Evolutionary conservation across 176 grass and related monocot species (phyloP).

Genomic region (Alloteropsis semialata): DNA sequence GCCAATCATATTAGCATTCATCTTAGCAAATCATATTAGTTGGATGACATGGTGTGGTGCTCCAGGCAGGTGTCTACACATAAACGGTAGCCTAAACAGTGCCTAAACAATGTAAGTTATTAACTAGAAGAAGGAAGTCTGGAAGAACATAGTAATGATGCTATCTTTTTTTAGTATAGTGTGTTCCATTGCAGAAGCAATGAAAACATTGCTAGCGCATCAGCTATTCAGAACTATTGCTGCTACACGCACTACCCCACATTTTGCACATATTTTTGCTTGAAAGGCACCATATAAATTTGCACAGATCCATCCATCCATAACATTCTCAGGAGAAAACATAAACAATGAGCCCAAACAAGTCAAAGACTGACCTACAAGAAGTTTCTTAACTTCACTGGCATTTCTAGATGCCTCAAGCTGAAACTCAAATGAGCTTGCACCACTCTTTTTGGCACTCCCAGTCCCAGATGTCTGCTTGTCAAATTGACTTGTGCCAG

Average conservation of each 20-base stretch:
- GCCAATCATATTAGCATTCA: not conserved
- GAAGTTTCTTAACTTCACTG: slow-evolving; percentile 92
- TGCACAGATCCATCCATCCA: not conserved
- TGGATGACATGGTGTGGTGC: not conserved
- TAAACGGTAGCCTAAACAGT: not conserved
- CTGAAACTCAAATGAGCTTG: slow-evolving; percentile 59
- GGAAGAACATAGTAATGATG: not conserved
- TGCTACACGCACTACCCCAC: not conserved
- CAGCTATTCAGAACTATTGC: not conserved
- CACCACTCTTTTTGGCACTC: slow-evolving; percentile 25
- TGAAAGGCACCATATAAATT: slow-evolving; percentile 11
- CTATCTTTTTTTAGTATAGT: not conserved
- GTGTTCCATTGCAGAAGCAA: not conserved
- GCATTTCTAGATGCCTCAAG: slow-evolving; percentile 93
- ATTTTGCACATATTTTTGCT: slow-evolving; percentile 1
- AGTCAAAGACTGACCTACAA: slow-evolving; percentile 66
- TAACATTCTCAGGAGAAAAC: not conserved
- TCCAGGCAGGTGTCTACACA: not conserved
- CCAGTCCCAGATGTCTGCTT: slow-evolving; percentile 39
- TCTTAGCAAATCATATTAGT: not conserved
- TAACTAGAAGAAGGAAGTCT: not conserved
- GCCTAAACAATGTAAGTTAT: not conserved
- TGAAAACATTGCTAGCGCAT: not conserved
- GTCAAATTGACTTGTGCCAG: slow-evolving; percentile 33
- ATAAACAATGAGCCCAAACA: not conserved